Evolutionary conservation across 306 rosid genomes (phyloP).

Genomic region (Acacia melanoxylon): DNA sequence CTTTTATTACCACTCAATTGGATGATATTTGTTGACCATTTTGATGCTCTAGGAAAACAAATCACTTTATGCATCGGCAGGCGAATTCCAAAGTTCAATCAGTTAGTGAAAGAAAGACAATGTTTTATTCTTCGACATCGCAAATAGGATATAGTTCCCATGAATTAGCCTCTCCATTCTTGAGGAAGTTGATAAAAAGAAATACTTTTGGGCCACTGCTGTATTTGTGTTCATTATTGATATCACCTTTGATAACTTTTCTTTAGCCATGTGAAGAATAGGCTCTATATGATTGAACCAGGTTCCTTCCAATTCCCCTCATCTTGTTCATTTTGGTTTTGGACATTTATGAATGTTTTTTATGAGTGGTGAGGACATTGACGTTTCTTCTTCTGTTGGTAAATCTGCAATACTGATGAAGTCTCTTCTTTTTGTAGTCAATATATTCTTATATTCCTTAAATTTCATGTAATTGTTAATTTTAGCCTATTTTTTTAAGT

Average conservation of each 20-base stretch:
- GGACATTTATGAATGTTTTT: too few relatives aligned
- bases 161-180: neutral
- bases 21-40: conserved; percentile 18
- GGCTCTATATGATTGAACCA: neutral
- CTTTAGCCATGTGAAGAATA: neutral
- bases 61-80: conserved; percentile 72
- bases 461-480: neutral
- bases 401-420: neutral
- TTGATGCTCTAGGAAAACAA: conserved; percentile 54
- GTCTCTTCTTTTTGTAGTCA: neutral
- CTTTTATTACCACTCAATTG: neutral
- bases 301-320: neutral
- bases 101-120: conserved; percentile 37
- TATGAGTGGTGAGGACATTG: conserved; percentile 32
- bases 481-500: neutral
- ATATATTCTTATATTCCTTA: neutral
- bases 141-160: neutral
- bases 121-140: neutral
- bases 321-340: neutral
- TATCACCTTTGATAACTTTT: neutral
- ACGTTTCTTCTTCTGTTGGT: neutral
- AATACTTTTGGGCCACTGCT: neutral
- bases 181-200: neutral
- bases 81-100: conserved; percentile 79
- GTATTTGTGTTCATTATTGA: neutral